A percentile compares a stretch with the other conserved stretches of the same genome.
Conservation (phyloP, 1,139 yeast genomes). For the Saccharomyces hybrid region DNA sequence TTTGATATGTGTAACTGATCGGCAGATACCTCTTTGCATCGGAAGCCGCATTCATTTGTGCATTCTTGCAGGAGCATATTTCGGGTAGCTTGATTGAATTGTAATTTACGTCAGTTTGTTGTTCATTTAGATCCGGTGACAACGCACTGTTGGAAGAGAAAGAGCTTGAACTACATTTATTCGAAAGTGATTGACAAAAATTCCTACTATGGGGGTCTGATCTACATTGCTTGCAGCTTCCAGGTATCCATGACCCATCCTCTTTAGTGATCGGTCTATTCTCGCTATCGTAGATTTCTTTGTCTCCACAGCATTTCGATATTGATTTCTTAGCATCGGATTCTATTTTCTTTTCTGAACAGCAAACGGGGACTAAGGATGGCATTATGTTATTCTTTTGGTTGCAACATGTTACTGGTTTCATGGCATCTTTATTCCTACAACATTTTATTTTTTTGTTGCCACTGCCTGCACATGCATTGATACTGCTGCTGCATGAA, state of each 20-base stretch:
- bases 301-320: not conserved
- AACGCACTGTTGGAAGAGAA: not conserved
- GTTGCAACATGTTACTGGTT: not conserved
- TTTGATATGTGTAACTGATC: constrained; percentile 12
- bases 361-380: not conserved
- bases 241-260: constrained; percentile 55
- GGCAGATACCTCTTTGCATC: constrained; percentile 4
- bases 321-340: not conserved
- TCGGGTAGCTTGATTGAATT: not conserved
- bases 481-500: not conserved
- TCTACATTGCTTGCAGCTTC: constrained; percentile 69
- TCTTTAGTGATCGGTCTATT: not conserved
- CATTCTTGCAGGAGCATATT: not conserved
- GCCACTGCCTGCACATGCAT: not conserved
- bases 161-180: not conserved
- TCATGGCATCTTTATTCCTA: not conserved
- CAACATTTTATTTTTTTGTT: not conserved
- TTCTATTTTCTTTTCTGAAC: not conserved
- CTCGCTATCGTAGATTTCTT: not conserved
- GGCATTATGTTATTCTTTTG: not conserved
- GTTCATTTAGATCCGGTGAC: not conserved
- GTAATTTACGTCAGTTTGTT: not conserved
- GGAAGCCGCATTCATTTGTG: not conserved
- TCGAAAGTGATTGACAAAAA: constrained; percentile 10
- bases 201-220: constrained; percentile 12